Percentiles rank a stretch among this genome's conserved stretches.
Conservation (phyloP, 148 eudicot genomes). For the Heliosperma pusillum region DNA sequence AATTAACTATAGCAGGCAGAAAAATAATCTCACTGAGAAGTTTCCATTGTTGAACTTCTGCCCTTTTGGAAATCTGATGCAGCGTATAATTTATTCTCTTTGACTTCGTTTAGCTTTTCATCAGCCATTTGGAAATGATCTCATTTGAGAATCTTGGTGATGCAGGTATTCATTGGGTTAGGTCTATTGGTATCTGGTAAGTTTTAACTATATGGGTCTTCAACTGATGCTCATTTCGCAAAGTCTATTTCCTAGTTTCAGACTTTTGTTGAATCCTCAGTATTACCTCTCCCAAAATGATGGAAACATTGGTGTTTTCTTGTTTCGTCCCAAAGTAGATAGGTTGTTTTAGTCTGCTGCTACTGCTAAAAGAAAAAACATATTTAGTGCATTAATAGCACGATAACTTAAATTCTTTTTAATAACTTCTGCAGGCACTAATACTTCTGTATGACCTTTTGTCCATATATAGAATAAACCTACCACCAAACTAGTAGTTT, state of each 20-base stretch:
- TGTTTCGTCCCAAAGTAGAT: not conserved
- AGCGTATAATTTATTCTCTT: not conserved
- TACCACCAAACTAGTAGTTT: not conserved
- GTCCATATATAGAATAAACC: not conserved
- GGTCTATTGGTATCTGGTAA: conserved; percentile 76
- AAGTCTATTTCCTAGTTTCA: not conserved
- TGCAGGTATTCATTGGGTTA: conserved; percentile 65
- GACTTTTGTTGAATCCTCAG: not conserved
- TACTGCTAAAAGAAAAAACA: too few species aligned
- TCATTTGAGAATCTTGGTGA: conserved; percentile 15
- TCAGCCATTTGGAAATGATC: not conserved
- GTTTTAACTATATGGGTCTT: not conserved
- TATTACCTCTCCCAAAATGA: not conserved
- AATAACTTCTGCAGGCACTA: not conserved
- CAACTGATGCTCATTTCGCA: not conserved
- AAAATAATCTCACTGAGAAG: not conserved
- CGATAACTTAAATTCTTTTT: not conserved
- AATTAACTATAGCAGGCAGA: not conserved
- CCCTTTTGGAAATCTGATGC: conserved; percentile 9
- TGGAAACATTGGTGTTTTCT: not conserved
- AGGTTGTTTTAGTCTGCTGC: not conserved
- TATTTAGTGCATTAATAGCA: too few species aligned
- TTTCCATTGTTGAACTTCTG: not conserved
- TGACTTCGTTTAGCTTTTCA: not conserved
- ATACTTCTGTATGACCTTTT: not conserved